A percentile compares a stretch with the other conserved stretches of the same genome.
phyloP scores from a whole-genome alignment of 1,284 basidiomycete genomes.

The Naganishia cerealis region DNA sequence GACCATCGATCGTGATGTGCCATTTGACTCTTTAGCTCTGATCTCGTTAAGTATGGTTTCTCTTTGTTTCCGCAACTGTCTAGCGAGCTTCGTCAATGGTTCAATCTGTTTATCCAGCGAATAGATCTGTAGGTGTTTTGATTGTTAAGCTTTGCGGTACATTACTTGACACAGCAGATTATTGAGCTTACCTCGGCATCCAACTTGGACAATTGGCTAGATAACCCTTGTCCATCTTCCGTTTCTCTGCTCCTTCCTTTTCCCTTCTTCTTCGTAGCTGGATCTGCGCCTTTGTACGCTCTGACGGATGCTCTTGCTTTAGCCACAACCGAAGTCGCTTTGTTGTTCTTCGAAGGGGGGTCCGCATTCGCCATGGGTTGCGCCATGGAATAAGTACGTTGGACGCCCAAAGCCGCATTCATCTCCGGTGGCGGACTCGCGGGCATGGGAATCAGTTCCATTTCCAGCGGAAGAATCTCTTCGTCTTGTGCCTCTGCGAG shows the following conservation, averaged over 20 bases:
- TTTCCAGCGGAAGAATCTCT: slow-evolving; percentile 17
- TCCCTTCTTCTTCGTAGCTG: background rate
- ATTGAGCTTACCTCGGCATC: slow-evolving; percentile 43
- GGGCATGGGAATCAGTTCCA: slow-evolving; percentile 20
- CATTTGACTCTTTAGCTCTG: slow-evolving; percentile 1
- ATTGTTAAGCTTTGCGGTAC: background rate
- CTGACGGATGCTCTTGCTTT: slow-evolving; percentile 4
- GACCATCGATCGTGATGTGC: slow-evolving; percentile 33
- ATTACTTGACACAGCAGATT: background rate
- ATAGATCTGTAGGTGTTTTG: slow-evolving; percentile 38
- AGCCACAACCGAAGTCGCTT: slow-evolving; percentile 4
- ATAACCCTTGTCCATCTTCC: slow-evolving; percentile 39
- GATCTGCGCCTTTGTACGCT: slow-evolving; percentile 5
- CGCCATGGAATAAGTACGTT: slow-evolving; percentile 15
- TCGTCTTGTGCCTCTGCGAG: slow-evolving; percentile 17
- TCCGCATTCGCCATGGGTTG: slow-evolving; percentile 12
- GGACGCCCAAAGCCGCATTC: background rate
- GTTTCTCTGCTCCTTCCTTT: slow-evolving; percentile 23
- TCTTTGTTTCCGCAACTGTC: slow-evolving; percentile 33
- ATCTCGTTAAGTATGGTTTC: slow-evolving; percentile 20
- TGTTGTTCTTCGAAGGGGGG: slow-evolving; percentile 10
- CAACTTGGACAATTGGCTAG: slow-evolving; percentile 40
- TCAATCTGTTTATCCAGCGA: slow-evolving; percentile 42
- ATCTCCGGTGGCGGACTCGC: slow-evolving; percentile 5
- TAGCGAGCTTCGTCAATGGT: slow-evolving; percentile 42